Base-by-base conservation (phyloP, 768 basidiomycete genomes). In the Lactarius psammicola region DNA sequence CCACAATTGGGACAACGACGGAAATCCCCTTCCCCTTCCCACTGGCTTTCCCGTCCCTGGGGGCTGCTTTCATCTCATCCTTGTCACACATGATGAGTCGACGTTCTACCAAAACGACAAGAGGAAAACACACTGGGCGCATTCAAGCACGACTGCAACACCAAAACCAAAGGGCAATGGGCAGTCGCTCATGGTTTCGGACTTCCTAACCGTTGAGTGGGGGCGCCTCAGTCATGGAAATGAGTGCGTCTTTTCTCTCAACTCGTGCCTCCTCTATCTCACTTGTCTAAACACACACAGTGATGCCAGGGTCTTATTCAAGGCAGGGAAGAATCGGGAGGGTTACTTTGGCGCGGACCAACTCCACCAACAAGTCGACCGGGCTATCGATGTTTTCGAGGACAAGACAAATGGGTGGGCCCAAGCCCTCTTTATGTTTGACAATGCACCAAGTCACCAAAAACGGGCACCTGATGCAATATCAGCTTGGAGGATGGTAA, bases 151-250 rank as follows among this genome's bases (percentile, higher is more conserved):
- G 6, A 31, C 31, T 31, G 31, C 31, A 31, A 31, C 31, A 31
- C 31, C 31, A 6, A 2, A 31, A 31, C 31, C 31, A 31, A 31
- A 31, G 6, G 31, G 31, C 6, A 31, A 31, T 31, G 31, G 78
- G 1, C 74, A 80, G 53, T 28, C 51, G 1, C 23, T 53, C 17
- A 59, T 59, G 58, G 17, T 46, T 0, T 59, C 18, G 0, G 42
- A 79, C 28, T 78, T 79, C 62, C 49, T 78, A n/a, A 73, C 73
- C 0, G 20, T 68, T 10, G 76, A 77, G 30, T 77, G 71, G 71
- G 77, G 77, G 0, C 63, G 71, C n/a, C 55, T 77, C 34, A 34
- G 17, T 31, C 36, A 73, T 51, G 66, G 54, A 0, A 69, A 74
- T 36, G 67, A 71, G 71, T 72, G 26, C 49, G 72, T 28, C 2